phyloP scores from a whole-genome alignment of 1,284 basidiomycete genomes.

The Marasmius sp. region DNA sequence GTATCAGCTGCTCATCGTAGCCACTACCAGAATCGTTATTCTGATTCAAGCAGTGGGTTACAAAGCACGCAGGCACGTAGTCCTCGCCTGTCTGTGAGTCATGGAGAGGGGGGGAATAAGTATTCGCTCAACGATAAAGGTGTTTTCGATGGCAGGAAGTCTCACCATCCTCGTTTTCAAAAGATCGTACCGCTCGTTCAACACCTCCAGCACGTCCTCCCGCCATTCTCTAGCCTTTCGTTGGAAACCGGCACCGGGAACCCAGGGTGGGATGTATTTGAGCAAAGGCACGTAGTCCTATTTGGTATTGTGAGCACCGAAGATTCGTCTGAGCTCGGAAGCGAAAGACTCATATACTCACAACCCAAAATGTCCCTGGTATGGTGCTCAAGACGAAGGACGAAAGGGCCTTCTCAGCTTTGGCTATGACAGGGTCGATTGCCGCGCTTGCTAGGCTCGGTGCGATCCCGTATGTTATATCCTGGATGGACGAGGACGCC shows the following conservation, averaged over 20 bases:
- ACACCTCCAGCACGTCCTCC: conserved; percentile 33
- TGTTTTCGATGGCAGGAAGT: background rate
- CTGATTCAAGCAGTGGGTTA: background rate
- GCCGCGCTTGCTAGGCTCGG: conserved; percentile 20
- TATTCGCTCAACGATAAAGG: background rate
- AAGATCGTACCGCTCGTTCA: conserved; percentile 32
- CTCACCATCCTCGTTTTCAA: conserved; percentile 27
- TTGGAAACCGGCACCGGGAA: conserved; percentile 36
- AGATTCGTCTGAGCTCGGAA: too few species aligned
- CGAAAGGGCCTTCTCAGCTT: conserved; percentile 34
- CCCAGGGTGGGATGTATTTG: conserved; percentile 37
- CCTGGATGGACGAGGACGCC: conserved; percentile 37
- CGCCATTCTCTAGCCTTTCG: conserved; percentile 31
- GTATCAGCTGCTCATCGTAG: background rate
- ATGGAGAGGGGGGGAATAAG: background rate
- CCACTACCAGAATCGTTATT: background rate
- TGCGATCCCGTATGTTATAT: conserved; percentile 35
- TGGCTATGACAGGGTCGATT: conserved; percentile 32
- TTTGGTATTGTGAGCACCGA: too few species aligned
- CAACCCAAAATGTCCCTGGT: conserved; percentile 35
- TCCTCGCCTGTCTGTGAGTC: background rate
- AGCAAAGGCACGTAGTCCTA: conserved; percentile 29
- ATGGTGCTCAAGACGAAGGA: conserved; percentile 31
- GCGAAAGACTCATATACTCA: background rate
- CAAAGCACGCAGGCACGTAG: background rate